Evolutionary conservation across 2,329 filamentous ascomycete genomes (phyloP).

Genomic region (Botryotinia narcissicola): DNA sequence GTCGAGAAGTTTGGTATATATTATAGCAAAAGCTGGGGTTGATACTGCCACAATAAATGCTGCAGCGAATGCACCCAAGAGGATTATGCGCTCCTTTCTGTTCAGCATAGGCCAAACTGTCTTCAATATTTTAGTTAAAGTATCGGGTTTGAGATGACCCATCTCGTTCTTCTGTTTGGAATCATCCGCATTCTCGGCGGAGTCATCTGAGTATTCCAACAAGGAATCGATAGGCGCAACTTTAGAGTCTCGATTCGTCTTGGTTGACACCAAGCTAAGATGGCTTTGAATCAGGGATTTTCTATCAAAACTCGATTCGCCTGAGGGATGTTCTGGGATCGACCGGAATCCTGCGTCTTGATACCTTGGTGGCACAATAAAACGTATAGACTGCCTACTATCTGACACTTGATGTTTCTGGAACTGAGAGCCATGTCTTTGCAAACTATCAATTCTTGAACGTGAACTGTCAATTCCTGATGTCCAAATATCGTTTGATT

Average conservation of each 20-base stretch:
- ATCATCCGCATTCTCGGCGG: neutral
- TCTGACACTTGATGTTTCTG: neutral
- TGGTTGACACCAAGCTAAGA: neutral
- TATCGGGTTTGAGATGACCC: constrained; percentile 24
- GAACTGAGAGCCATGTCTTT: neutral
- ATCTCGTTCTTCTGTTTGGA: neutral
- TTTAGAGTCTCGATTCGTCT: constrained; percentile 1
- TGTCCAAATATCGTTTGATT: constrained; percentile 27
- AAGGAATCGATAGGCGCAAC: neutral
- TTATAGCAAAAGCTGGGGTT: constrained; percentile 66
- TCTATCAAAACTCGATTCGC: neutral
- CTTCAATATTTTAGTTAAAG: constrained; percentile 56
- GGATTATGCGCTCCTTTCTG: constrained; percentile 48
- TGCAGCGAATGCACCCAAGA: constrained; percentile 57
- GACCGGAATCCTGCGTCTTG: neutral
- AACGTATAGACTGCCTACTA: neutral
- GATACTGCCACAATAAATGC: constrained; percentile 31
- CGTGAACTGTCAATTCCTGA: constrained; percentile 9
- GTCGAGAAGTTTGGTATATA: constrained; percentile 69
- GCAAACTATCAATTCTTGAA: constrained; percentile 7
- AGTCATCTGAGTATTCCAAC: neutral
- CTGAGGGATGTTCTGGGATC: neutral
- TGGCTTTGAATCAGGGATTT: neutral
- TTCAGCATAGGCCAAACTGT: constrained; percentile 70
- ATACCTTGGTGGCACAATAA: neutral